These are phyloP conservation scores for Daldinia sp. DNA, from an alignment of 2,329 filamentous ascomycete species.

Conservation along the genomic window DNA sequence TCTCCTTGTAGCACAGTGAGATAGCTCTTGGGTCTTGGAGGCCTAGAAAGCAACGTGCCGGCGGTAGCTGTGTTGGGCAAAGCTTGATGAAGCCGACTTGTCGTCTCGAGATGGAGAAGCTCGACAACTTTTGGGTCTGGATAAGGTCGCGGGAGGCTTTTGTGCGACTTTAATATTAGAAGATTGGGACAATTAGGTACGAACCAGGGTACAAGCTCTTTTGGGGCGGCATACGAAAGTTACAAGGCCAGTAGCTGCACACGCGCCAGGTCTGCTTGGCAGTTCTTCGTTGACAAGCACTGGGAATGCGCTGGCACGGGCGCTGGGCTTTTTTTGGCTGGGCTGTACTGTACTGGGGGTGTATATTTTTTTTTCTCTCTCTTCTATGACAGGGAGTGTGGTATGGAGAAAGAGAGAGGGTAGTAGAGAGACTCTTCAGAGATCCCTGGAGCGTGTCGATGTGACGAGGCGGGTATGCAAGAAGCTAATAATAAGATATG, in stretches of 20 bases:
- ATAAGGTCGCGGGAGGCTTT: conserved; percentile 48
- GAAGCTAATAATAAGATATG: conserved; percentile 37
- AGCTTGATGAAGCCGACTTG: conserved; percentile 43
- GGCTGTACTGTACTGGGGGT: conserved; percentile 24
- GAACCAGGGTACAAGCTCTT: conserved; percentile 44
- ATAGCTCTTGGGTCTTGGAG: conserved; percentile 43
- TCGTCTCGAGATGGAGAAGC: conserved; percentile 45
- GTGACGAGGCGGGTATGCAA: conserved; percentile 37
- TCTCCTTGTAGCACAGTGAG: conserved; percentile 46
- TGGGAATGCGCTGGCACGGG: conserved; percentile 45
- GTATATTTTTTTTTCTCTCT: no score
- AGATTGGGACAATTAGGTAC: conserved; percentile 47
- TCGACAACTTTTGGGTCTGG: conserved; percentile 43
- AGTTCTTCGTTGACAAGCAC: conserved; percentile 44
- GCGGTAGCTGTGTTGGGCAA: conserved; percentile 42
- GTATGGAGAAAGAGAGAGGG: conserved; percentile 35
- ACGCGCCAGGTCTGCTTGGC: conserved; percentile 46
- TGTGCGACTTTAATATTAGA: conserved; percentile 51
- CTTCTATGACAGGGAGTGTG: conserved; percentile 32
- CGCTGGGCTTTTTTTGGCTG: conserved; percentile 37
- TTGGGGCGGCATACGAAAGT: conserved; percentile 43
- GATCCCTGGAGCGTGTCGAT: conserved; percentile 37
- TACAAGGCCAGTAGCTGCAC: conserved; percentile 43
- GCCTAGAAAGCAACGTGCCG: conserved; percentile 43
- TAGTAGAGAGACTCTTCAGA: conserved; percentile 28